Percentiles rank a stretch among this genome's conserved stretches.
Evolutionary conservation across 768 basidiomycete species (phyloP).

Genomic region (Suillus variegatus): DNA sequence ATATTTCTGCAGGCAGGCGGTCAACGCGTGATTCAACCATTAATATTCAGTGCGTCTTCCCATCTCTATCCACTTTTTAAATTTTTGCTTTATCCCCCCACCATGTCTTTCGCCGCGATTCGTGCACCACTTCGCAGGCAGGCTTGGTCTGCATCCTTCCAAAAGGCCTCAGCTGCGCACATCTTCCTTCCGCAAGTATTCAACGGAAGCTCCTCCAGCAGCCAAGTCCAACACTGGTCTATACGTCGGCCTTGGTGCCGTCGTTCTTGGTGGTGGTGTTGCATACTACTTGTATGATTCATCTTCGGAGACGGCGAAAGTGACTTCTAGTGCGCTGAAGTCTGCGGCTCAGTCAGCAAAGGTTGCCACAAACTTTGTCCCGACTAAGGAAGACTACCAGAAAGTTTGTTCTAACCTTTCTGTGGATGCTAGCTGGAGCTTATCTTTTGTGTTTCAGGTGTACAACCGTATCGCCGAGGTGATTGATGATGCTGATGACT

Average conservation of each 20-base stretch:
- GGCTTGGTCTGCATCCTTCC: conserved; percentile 31
- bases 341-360: conserved; percentile 64
- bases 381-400: conserved; percentile 84
- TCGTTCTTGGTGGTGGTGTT: conserved; percentile 55
- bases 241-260: conserved; percentile 62
- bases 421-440: not conserved
- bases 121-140: conserved; percentile 53
- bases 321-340: conserved; percentile 56
- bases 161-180: conserved; percentile 35
- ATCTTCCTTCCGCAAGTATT: conserved; percentile 55
- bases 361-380: conserved; percentile 67
- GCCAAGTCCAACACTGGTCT: conserved; percentile 60
- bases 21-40: not conserved
- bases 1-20: not conserved
- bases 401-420: conserved; percentile 50
- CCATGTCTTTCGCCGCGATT: conserved; percentile 60
- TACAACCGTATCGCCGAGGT: conserved; percentile 86
- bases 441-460: conserved; percentile 47
- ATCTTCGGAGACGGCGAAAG: conserved; percentile 46
- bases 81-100: conserved; percentile 14
- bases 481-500: conserved; percentile 67
- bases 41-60: not conserved
- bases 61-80: not conserved
- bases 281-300: conserved; percentile 64
- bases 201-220: conserved; percentile 47